A percentile compares a stretch with the other conserved stretches of the same genome.
Conservation (phyloP, 305 asterid species). For the Fraxinus sp. region DNA sequence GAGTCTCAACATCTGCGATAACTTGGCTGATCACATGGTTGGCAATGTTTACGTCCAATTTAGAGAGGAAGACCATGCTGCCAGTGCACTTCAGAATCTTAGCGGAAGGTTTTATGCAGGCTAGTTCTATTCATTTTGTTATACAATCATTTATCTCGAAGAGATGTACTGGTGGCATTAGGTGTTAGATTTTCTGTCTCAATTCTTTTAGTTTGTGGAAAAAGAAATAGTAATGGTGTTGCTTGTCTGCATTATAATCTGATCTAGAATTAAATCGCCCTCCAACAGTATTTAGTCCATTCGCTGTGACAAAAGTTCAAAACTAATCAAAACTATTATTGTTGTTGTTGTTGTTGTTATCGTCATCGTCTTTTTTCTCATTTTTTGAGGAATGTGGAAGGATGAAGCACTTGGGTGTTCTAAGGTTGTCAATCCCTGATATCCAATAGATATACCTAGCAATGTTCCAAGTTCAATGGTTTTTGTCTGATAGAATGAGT, state of each 20-base stretch:
- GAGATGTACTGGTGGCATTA: not conserved
- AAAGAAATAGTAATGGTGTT: not conserved
- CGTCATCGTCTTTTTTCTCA: not conserved
- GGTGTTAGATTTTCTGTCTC: not conserved
- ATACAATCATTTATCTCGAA: not conserved
- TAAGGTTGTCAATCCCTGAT: not conserved
- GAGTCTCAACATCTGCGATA: conserved; percentile 36
- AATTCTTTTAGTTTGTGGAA: not conserved
- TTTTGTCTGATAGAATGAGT: not conserved
- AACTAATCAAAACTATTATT: not conserved
- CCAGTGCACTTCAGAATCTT: conserved; percentile 35
- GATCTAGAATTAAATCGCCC: not conserved
- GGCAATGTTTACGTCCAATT: conserved; percentile 37
- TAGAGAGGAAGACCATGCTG: conserved; percentile 41
- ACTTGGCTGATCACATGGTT: conserved; percentile 42
- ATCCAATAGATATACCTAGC: not conserved
- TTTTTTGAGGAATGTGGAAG: not conserved
- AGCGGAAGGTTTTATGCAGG: conserved; percentile 36
- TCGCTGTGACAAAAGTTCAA: not conserved
- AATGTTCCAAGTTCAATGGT: not conserved
- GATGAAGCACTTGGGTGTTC: not conserved
- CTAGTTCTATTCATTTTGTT: conserved; percentile 22
- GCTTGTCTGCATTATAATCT: not conserved
- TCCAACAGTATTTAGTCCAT: not conserved
- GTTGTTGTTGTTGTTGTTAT: not conserved